Evolutionary conservation across 1,284 basidiomycete genomes (phyloP).

Genomic region (Gymnopus androsaceus): DNA sequence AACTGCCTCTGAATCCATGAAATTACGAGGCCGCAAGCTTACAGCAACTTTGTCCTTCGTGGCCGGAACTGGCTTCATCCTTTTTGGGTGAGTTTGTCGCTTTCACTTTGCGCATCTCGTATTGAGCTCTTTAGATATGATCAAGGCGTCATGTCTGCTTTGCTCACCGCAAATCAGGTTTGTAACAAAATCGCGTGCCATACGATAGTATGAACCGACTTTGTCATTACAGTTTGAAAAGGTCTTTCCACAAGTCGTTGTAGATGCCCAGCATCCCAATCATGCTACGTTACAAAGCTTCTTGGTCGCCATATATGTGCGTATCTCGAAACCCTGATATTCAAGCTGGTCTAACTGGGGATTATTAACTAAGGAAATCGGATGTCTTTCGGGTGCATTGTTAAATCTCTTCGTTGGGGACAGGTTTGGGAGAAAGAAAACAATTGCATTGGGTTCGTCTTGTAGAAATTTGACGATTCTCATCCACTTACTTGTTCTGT

Average conservation of each 20-base stretch:
- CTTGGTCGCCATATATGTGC: constrained; percentile 55
- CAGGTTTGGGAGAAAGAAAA: constrained; percentile 51
- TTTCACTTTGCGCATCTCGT: constrained; percentile 2
- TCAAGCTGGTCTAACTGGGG: not conserved
- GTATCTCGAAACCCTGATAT: constrained; percentile 16
- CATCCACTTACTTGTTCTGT: not conserved
- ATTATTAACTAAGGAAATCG: constrained; percentile 45
- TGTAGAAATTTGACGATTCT: not conserved
- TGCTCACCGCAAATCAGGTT: constrained; percentile 53
- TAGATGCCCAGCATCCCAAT: constrained; percentile 35
- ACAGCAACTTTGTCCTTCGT: constrained; percentile 52
- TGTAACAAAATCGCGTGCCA: not conserved
- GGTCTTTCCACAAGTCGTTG: constrained; percentile 49
- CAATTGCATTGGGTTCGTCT: constrained; percentile 43
- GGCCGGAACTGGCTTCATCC: constrained; percentile 56
- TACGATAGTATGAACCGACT: not conserved
- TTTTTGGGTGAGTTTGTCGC: constrained; percentile 50
- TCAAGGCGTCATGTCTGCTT: constrained; percentile 65
- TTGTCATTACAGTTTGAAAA: constrained; percentile 43
- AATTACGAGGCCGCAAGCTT: constrained; percentile 42
- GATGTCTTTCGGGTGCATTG: constrained; percentile 53
- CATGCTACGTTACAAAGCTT: constrained; percentile 58
- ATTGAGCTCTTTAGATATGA: constrained; percentile 46
- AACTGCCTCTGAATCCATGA: constrained; percentile 30
- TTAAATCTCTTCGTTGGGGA: constrained; percentile 59